Percentiles rank a stretch among this genome's conserved stretches.
Evolutionary conservation across 83 land plant species (phyloP).

Genomic region (Picea abies): DNA sequence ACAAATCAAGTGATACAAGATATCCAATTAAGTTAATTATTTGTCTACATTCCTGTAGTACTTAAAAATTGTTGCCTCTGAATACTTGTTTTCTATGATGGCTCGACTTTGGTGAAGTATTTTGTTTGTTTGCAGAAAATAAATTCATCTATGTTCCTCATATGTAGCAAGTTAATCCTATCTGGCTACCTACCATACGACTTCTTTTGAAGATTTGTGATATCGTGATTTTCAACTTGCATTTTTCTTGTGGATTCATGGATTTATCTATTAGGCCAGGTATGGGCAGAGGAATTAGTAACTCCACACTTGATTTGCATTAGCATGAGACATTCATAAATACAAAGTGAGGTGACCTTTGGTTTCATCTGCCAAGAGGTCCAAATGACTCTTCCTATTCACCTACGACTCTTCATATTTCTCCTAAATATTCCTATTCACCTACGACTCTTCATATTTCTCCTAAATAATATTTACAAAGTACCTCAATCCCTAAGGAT

Average conservation of each 20-base stretch:
- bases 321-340: too few species aligned
- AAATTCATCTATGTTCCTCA: neutral
- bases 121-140: neutral
- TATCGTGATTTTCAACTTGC: too few species aligned
- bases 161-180: neutral
- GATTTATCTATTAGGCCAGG: neutral
- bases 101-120: neutral
- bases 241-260: neutral
- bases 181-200: neutral
- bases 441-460: too few species aligned
- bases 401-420: too few species aligned
- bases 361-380: too few species aligned
- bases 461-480: too few species aligned
- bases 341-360: too few species aligned
- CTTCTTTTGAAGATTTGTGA: slow-evolving; percentile 4
- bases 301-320: too few species aligned
- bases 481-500: too few species aligned
- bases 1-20: neutral
- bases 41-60: neutral
- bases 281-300: too few species aligned
- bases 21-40: neutral
- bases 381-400: too few species aligned
- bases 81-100: neutral
- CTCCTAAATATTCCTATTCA: too few species aligned
- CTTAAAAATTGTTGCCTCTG: neutral